These are phyloP conservation scores for Aspergillus sp. DNA, from an alignment of 2,329 filamentous ascomycete species.

Conservation along the genomic window DNA sequence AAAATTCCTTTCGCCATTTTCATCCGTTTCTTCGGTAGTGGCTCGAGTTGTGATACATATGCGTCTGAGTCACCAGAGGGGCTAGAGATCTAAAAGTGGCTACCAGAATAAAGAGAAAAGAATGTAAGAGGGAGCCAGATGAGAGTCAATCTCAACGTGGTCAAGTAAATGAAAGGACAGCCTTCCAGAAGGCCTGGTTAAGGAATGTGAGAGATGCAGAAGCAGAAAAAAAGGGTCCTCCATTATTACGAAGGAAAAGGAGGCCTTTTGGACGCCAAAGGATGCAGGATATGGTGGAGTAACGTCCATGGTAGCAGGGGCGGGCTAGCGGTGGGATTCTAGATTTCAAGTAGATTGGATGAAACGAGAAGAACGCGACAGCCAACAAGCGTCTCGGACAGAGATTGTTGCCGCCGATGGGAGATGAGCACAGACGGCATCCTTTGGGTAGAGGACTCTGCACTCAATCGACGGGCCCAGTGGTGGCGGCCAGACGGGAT, in stretches of 20 bases:
- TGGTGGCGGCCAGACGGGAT: slow-evolving; percentile 9
- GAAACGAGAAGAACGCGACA: slow-evolving; percentile 11
- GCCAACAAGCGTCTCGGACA: slow-evolving; percentile 12
- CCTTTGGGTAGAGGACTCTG: slow-evolving; percentile 1
- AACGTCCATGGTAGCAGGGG: slow-evolving; percentile 9
- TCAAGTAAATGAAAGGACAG: slow-evolving; percentile 26
- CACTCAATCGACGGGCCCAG: slow-evolving; percentile 4
- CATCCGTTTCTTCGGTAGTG: background rate
- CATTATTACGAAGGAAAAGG: slow-evolving; percentile 10
- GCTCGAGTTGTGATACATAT: background rate
- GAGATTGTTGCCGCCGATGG: slow-evolving; percentile 9
- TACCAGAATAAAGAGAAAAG: slow-evolving; percentile 1
- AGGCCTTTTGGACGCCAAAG: slow-evolving; percentile 8
- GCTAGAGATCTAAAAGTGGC: background rate
- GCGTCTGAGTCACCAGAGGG: background rate
- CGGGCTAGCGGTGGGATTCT: slow-evolving; percentile 12
- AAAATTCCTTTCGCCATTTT: slow-evolving; percentile 31
- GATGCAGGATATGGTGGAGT: slow-evolving; percentile 16
- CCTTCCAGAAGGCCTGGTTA: slow-evolving; percentile 38
- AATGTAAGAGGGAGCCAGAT: slow-evolving; percentile 8
- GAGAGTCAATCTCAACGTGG: slow-evolving; percentile 12
- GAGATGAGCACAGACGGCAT: background rate
- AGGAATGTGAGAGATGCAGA: slow-evolving; percentile 14
- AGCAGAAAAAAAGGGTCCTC: slow-evolving; percentile 17
- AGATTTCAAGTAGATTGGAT: slow-evolving; percentile 15